Conservation (phyloP, 495 filamentous ascomycete species). For the Rostrohypoxylon terebratum region DNA sequence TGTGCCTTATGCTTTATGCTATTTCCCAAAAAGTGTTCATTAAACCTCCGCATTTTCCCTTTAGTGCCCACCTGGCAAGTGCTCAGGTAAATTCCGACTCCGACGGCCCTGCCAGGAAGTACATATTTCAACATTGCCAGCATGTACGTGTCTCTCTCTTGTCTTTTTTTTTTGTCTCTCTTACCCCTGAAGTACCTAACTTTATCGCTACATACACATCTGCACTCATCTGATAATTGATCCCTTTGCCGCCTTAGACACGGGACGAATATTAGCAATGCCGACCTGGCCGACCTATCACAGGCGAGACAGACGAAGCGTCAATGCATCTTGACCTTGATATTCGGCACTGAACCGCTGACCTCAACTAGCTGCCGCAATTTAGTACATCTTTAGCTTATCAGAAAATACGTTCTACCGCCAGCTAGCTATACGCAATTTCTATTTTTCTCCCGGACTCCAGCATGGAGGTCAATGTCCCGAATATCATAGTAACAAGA, state of each 20-base stretch:
- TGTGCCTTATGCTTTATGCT: conserved; percentile 16
- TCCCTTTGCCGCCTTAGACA: background rate
- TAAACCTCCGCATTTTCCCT: conserved; percentile 38
- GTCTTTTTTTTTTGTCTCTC: too few species aligned
- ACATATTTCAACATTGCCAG: background rate
- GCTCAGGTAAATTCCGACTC: background rate
- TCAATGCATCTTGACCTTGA: background rate
- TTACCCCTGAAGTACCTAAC: conserved; percentile 4
- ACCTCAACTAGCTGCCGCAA: background rate
- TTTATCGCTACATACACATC: background rate
- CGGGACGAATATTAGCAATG: background rate
- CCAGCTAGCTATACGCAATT: background rate
- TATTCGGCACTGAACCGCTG: background rate
- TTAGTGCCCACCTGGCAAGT: background rate
- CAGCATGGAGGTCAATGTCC: background rate
- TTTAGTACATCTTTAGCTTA: too few species aligned
- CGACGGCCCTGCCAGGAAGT: background rate
- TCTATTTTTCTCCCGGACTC: background rate
- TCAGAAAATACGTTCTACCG: background rate
- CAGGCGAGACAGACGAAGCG: background rate
- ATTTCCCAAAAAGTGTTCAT: conserved; percentile 36
- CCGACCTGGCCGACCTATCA: background rate
- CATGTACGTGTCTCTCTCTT: too few species aligned
- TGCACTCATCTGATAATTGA: background rate
- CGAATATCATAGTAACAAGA: background rate